Conservation (phyloP, 768 basidiomycete species). For the Rhizopogon vinicolor region DNA sequence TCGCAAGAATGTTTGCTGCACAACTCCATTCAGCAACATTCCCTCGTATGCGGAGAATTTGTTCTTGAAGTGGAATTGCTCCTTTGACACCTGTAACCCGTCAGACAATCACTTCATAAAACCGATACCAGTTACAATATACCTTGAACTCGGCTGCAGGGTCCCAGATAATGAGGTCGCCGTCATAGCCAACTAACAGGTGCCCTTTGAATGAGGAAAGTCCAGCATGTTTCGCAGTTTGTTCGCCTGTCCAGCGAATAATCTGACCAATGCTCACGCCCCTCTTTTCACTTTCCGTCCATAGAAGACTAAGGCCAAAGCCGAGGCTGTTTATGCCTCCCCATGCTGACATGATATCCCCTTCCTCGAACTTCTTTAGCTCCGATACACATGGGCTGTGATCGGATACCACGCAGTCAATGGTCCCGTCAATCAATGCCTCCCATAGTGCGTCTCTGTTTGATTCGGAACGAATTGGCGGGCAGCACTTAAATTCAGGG, state of each 20-base stretch:
- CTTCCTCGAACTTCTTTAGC: slow-evolving; percentile 73
- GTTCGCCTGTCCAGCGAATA: slow-evolving; percentile 68
- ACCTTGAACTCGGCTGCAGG: slow-evolving; percentile 45
- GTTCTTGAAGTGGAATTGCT: slow-evolving; percentile 84
- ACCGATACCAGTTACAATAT: slow-evolving; percentile 4
- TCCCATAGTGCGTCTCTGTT: slow-evolving; percentile 81
- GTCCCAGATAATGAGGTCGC: slow-evolving; percentile 86
- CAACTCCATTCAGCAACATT: slow-evolving; percentile 60
- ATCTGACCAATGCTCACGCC: slow-evolving; percentile 57
- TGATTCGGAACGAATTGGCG: slow-evolving; percentile 72
- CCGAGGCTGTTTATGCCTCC: slow-evolving; percentile 93
- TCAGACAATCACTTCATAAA: slow-evolving; percentile 5
- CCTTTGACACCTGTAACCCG: slow-evolving; percentile 59
- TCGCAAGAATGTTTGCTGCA: slow-evolving; percentile 75
- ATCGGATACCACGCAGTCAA: slow-evolving; percentile 94
- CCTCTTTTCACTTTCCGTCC: slow-evolving; percentile 66
- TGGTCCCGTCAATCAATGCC: slow-evolving; percentile 74
- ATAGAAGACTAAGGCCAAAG: slow-evolving; percentile 81
- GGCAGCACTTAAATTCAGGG: slow-evolving; percentile 95
- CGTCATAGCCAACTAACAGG: slow-evolving; percentile 72
- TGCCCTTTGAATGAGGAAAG: slow-evolving; percentile 67
- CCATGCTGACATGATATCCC: slow-evolving; percentile 89
- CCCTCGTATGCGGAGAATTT: slow-evolving; percentile 91
- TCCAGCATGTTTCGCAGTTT: slow-evolving; percentile 78
- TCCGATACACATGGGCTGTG: slow-evolving; percentile 87